Percentiles rank a stretch among this genome's conserved stretches.
Conservation (phyloP, 2,329 filamentous ascomycete genomes). For the Penicillium concentricum region DNA sequence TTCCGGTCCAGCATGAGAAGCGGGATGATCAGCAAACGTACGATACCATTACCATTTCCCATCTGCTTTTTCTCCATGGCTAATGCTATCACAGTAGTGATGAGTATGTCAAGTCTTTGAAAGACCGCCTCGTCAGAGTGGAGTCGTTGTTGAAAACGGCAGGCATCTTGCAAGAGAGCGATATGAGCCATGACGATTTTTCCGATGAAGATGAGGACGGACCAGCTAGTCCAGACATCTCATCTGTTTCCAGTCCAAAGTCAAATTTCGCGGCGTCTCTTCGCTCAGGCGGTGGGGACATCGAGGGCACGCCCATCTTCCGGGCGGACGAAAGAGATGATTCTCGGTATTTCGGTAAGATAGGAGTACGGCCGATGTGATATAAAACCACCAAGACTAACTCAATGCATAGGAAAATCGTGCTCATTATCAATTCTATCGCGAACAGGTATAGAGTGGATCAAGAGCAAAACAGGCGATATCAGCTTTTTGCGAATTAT, state of each 20-base stretch:
- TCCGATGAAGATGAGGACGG: conserved; percentile 16
- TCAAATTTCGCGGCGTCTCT: conserved; percentile 7
- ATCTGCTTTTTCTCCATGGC: not conserved
- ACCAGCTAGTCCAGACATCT: conserved; percentile 10
- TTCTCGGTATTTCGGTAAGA: conserved; percentile 71
- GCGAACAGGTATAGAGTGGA: conserved; percentile 93
- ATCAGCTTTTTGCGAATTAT: conserved; percentile 86
- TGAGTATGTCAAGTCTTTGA: conserved; percentile 90
- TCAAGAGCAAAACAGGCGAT: conserved; percentile 94
- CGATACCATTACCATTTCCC: not conserved
- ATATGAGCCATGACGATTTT: conserved; percentile 53
- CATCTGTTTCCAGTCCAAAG: conserved; percentile 4
- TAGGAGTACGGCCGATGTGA: not conserved
- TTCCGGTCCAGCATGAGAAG: conserved; percentile 93
- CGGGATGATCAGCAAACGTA: conserved; percentile 87
- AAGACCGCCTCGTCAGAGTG: conserved; percentile 88
- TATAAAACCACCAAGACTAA: not conserved
- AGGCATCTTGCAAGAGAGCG: conserved; percentile 77
- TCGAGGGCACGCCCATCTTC: conserved; percentile 70
- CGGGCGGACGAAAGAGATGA: conserved; percentile 87
- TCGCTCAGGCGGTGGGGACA: conserved; percentile 40
- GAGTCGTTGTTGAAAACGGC: conserved; percentile 81
- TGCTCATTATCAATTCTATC: conserved; percentile 97
- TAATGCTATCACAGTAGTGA: conserved; percentile 54
- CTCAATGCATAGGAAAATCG: conserved; percentile 67